A percentile compares a stretch with the other conserved stretches of the same genome.
phyloP scores from a whole-genome alignment of 2,329 filamentous ascomycete species.

The Stachybotrys echinatus region DNA sequence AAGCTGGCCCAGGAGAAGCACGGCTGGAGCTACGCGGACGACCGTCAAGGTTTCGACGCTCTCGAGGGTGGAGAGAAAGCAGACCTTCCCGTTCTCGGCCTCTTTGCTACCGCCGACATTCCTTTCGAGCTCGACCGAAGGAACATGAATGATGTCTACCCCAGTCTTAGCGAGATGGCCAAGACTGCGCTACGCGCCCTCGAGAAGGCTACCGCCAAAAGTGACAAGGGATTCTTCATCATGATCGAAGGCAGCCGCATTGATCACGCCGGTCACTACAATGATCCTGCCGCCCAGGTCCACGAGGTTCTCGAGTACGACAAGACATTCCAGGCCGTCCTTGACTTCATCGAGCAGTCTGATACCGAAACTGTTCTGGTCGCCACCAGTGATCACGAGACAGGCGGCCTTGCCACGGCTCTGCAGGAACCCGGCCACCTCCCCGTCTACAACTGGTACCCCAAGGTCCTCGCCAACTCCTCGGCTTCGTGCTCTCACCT shows the following conservation, averaged over 20 bases:
- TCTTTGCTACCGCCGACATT: slow-evolving; percentile 78
- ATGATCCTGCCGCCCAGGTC: slow-evolving; percentile 79
- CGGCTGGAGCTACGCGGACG: slow-evolving; percentile 74
- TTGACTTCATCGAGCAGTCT: slow-evolving; percentile 77
- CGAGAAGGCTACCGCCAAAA: slow-evolving; percentile 73
- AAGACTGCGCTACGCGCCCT: slow-evolving; percentile 74
- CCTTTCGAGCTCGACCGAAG: slow-evolving; percentile 91
- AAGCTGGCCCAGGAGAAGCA: slow-evolving; percentile 66
- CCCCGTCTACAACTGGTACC: slow-evolving; percentile 71
- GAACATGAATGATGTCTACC: slow-evolving; percentile 73
- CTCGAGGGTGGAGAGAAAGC: slow-evolving; percentile 63
- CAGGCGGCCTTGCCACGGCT: slow-evolving; percentile 79
- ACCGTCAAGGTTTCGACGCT: slow-evolving; percentile 69
- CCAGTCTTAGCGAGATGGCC: slow-evolving; percentile 88
- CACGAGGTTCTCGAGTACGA: slow-evolving; percentile 96
- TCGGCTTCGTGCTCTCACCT: slow-evolving; percentile 76
- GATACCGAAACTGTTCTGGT: slow-evolving; percentile 75
- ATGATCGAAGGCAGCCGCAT: slow-evolving; percentile 98
- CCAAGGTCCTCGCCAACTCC: slow-evolving; percentile 66
- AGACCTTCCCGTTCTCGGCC: slow-evolving; percentile 75
- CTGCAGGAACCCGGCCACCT: slow-evolving; percentile 54
- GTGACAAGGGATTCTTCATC: slow-evolving; percentile 91
- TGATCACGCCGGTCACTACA: slow-evolving; percentile 86
- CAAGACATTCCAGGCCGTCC: slow-evolving; percentile 72
- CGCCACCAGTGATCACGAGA: slow-evolving; percentile 92